Evolutionary conservation across 805 yeast species (phyloP), one percentile per base, ranked within the genome.

Genomic region (Wickerhamiella kurtzmanii): DNA sequence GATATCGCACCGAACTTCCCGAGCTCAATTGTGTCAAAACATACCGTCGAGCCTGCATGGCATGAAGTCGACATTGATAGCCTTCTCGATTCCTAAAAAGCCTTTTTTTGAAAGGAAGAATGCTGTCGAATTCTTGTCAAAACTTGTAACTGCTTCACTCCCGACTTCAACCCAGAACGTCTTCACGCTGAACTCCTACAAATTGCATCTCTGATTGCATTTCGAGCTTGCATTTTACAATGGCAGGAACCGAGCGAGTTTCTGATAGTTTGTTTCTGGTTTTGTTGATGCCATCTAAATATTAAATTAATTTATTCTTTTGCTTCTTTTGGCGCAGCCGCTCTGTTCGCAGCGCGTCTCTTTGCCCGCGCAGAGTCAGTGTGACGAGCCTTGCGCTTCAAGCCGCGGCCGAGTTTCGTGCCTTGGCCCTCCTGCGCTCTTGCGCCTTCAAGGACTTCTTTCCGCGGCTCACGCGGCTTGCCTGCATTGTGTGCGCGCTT

Each of bases 361-460:
- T 25, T 25, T 25, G 32, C 32, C 6, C 32, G 32, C 32, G 6
- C 45, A 5, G 39, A 18, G 19, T 41, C 32, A 3, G 15, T 35
- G 35, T 50, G 52, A 6, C 56, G 51, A 3, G 53, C 49, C 48
- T 52, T 54, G 21, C 54, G 46, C 45, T 49, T 54, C 9, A 25
- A 11, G 6, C 32, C 32, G 22, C 50, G 44, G 20, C 55, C 52
- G 21, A 54, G 44, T 9, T 43, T 38, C 8, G 51, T 37, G 6
- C 38, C 41, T n/a, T 50, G 44, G 17, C 55, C 60, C 4, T 28
- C 45, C 43, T 52, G 48, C 19, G 65, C 61, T 2, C 64, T 64
- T 46, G 50, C 56, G 19, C 65, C 65, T 35, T 61, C 65, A 20
- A 59, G 45, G 6, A 53, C 58, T 13, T 44, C 45, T 9, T 18